Evolutionary conservation across 805 yeast species (phyloP).

Genomic region (Ogataea thermomethanolica): DNA sequence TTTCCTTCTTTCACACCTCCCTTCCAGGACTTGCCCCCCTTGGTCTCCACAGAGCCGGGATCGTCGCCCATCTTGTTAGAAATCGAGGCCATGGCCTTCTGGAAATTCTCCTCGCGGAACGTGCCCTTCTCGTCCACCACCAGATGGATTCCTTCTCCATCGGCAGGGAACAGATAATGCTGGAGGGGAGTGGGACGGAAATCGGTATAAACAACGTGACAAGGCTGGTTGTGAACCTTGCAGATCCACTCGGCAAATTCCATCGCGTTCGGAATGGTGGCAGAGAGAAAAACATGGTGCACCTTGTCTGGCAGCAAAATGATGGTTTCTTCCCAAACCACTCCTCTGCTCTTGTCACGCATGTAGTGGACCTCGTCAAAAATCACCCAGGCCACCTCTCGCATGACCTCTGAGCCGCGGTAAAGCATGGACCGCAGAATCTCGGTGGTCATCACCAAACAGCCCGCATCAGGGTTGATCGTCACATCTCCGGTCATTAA

Average conservation of each 20-base stretch:
- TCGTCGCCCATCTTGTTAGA: conserved; percentile 82
- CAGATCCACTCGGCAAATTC: conserved; percentile 99
- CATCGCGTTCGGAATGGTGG: conserved; percentile 97
- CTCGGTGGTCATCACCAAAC: conserved; percentile 98
- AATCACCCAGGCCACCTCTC: conserved; percentile 98
- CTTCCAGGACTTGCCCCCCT: conserved; percentile 69
- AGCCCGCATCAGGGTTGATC: conserved; percentile 96
- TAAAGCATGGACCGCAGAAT: conserved; percentile 95
- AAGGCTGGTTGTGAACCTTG: conserved; percentile 90
- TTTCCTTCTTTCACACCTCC: conserved; percentile 68
- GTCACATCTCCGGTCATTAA: conserved; percentile 99
- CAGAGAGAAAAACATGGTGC: conserved; percentile 87
- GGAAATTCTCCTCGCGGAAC: conserved; percentile 96
- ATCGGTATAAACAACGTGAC: conserved; percentile 97
- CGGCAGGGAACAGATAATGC: conserved; percentile 97
- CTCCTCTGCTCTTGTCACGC: conserved; percentile 98
- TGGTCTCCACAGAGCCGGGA: conserved; percentile 57
- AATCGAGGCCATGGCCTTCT: conserved; percentile 95
- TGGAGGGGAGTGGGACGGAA: conserved; percentile 98
- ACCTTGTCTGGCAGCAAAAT: conserved; percentile 94
- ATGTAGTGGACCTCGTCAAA: conserved; percentile 98
- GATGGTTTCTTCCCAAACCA: conserved; percentile 99
- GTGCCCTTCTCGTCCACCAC: conserved; percentile 97
- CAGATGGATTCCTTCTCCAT: conserved; percentile 95
- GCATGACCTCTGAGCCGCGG: conserved; percentile 95